A percentile compares a stretch with the other conserved stretches of the same genome.
phyloP scores from a whole-genome alignment of 2,329 filamentous ascomycete species.

The Arthroderma sp. region DNA sequence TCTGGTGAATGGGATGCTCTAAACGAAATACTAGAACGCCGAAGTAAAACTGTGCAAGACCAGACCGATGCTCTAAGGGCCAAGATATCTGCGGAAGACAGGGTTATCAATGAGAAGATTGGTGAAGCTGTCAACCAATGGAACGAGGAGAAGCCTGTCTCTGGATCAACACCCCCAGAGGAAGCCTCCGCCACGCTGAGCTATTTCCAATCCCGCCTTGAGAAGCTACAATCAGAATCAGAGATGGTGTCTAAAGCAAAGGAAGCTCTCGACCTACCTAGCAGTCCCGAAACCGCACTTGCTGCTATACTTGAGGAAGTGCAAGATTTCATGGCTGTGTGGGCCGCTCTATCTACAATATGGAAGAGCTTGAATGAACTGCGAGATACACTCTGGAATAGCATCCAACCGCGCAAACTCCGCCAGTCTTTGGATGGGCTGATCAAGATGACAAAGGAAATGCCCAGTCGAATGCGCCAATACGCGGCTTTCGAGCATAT shows the following conservation, averaged over 20 bases:
- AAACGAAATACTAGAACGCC: constrained; percentile 81
- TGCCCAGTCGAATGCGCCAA: constrained; percentile 97
- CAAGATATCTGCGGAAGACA: constrained; percentile 90
- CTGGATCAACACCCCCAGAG: constrained; percentile 81
- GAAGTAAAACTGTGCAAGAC: constrained; percentile 89
- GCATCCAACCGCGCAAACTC: constrained; percentile 87
- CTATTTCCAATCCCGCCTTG: constrained; percentile 74
- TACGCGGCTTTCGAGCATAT: constrained; percentile 99
- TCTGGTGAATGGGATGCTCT: constrained; percentile 91
- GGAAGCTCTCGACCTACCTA: constrained; percentile 82
- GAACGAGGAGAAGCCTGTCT: constrained; percentile 95
- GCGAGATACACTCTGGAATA: constrained; percentile 84
- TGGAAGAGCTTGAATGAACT: constrained; percentile 95
- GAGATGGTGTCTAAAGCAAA: constrained; percentile 95
- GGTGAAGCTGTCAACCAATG: constrained; percentile 72
- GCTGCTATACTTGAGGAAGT: constrained; percentile 86
- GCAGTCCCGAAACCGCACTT: constrained; percentile 67
- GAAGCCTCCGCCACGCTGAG: constrained; percentile 72
- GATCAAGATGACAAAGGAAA: constrained; percentile 97
- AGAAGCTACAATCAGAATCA: constrained; percentile 71
- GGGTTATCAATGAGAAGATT: constrained; percentile 79
- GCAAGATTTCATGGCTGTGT: constrained; percentile 97
- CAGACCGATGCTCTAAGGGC: constrained; percentile 89
- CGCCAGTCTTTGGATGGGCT: constrained; percentile 77
- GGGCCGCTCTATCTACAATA: constrained; percentile 87